Evolutionary conservation across 2,329 filamentous ascomycete genomes (phyloP).

Genomic region (Fusarium incarnatum): DNA sequence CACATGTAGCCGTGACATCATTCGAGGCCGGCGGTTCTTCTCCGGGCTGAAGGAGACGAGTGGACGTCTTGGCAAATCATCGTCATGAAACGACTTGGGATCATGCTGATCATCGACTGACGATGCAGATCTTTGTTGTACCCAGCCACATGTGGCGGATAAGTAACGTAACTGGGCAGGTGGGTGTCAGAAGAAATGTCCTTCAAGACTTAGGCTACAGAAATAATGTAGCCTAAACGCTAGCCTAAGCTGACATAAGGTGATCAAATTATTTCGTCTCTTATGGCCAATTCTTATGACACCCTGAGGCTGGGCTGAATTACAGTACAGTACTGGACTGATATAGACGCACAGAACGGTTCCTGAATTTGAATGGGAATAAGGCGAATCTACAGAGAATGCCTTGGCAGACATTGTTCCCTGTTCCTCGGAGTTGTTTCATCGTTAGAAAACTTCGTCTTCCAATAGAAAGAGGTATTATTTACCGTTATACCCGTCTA

Average conservation of each 20-base stretch:
- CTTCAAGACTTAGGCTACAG: too few species aligned
- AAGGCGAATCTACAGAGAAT: not conserved
- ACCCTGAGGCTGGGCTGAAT: not conserved
- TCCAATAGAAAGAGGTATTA: not conserved
- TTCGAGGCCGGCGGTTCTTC: conserved; percentile 30
- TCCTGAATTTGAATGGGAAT: not conserved
- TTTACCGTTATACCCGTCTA: not conserved
- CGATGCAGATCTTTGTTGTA: conserved; percentile 20
- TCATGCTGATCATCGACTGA: conserved; percentile 22
- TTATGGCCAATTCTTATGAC: too few species aligned
- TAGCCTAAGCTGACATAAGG: too few species aligned
- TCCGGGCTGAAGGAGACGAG: conserved; percentile 28
- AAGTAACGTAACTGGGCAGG: not conserved
- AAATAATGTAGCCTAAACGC: too few species aligned
- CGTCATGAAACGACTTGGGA: not conserved
- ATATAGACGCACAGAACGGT: not conserved
- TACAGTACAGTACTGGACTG: not conserved
- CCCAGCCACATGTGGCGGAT: conserved; percentile 31
- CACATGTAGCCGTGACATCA: conserved; percentile 42
- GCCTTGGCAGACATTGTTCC: not conserved
- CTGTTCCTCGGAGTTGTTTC: not conserved
- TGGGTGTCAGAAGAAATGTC: too few species aligned
- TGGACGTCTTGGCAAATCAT: conserved; percentile 24
- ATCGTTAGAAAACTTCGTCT: not conserved
- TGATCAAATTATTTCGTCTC: too few species aligned